These are phyloP conservation scores for Choiromyces venosus DNA, from an alignment of 495 filamentous ascomycete genomes.

Conservation along the genomic window DNA sequence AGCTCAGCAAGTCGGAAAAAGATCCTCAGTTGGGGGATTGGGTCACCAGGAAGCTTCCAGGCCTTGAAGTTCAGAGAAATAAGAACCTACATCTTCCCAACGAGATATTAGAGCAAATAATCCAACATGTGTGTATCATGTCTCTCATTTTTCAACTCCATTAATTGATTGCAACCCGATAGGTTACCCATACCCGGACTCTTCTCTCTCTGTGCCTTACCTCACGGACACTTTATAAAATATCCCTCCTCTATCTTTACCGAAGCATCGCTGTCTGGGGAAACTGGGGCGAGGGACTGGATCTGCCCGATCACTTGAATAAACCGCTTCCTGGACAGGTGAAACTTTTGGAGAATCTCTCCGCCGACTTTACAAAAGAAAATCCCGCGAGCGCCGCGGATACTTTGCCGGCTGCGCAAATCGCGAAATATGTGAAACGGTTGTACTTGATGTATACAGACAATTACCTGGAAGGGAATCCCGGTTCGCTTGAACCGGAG, in stretches of 20 bases:
- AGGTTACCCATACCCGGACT: slow-evolving; percentile 1
- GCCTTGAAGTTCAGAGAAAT: neutral
- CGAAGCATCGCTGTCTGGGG: neutral
- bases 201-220: neutral
- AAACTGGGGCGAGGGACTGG: neutral
- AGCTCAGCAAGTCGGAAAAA: neutral
- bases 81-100: neutral
- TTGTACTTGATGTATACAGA: neutral
- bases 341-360: neutral
- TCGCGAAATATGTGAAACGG: neutral
- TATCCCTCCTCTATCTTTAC: neutral
- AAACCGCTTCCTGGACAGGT: neutral
- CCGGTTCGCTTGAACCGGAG: neutral
- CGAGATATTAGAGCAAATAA: slow-evolving; percentile 1
- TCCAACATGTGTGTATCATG: neutral
- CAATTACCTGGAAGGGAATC: neutral
- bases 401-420: neutral
- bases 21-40: slow-evolving; percentile 1
- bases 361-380: neutral
- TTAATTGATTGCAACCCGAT: neutral
- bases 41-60: neutral
- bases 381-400: neutral
- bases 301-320: neutral
- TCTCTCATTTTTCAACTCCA: neutral
- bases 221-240: neutral